Percentiles rank a stretch among this genome's conserved stretches.
Evolutionary conservation across 352 stramenopile species (phyloP).

Genomic region (Globisporangium barbulae): DNA sequence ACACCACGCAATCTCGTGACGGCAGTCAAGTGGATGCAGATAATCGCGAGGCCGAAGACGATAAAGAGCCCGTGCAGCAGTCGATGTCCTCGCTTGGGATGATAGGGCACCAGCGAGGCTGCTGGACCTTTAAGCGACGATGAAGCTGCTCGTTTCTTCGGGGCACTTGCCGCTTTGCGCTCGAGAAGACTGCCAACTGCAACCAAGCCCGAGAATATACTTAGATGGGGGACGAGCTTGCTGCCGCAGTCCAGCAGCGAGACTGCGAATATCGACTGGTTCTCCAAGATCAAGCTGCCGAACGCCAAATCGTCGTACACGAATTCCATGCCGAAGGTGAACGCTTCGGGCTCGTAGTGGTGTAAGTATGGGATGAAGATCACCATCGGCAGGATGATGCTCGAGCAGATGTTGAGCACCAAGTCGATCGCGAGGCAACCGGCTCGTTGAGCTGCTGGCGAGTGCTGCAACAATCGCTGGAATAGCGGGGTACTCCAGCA

Average conservation of each 20-base stretch:
- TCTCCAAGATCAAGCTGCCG: conserved; percentile 38
- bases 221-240: conserved; percentile 13
- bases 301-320: conserved; percentile 46
- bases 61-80: neutral
- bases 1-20: neutral
- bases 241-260: conserved; percentile 8
- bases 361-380: conserved; percentile 32
- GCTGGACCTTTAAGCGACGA: neutral
- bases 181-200: conserved; percentile 19
- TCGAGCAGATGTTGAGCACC: conserved; percentile 19
- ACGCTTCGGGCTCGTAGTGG: conserved; percentile 27
- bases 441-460: neutral
- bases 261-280: conserved; percentile 15
- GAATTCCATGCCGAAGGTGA: conserved; percentile 28
- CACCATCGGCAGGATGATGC: conserved; percentile 26
- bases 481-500: conserved; percentile 24
- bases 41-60: neutral
- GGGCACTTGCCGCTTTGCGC: neutral
- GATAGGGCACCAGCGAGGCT: neutral
- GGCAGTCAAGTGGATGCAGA: neutral
- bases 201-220: conserved; percentile 29
- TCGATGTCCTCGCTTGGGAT: neutral
- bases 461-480: conserved; percentile 4
- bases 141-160: neutral
- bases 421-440: conserved; percentile 16